These are phyloP conservation scores for carrot (Daucus carota) DNA, from an alignment of 129 eudicot species.

Conservation along the genomic window DH1_v3.0 NC_030388.2:25722501-25723000, in stretches of 20 bases:
- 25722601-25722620: neutral
- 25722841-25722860: neutral
- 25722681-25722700: neutral
- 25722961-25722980: neutral
- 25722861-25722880: neutral
- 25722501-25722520: neutral
- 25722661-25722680: neutral
- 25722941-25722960: neutral
- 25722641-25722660: neutral
- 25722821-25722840: neutral
- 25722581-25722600: neutral
- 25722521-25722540: neutral
- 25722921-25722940: neutral
- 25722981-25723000: neutral
- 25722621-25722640: neutral
- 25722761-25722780: neutral
- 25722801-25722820: neutral
- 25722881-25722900: neutral
- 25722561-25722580: neutral
- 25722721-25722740: neutral
- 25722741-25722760: neutral
- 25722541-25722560: neutral
- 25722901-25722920: neutral
- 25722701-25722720: neutral
- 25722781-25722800: neutral